Percentiles rank a stretch among this genome's conserved stretches.
phyloP scores from a whole-genome alignment of 2,329 filamentous ascomycete genomes.

The Aphanocladium album region DNA sequence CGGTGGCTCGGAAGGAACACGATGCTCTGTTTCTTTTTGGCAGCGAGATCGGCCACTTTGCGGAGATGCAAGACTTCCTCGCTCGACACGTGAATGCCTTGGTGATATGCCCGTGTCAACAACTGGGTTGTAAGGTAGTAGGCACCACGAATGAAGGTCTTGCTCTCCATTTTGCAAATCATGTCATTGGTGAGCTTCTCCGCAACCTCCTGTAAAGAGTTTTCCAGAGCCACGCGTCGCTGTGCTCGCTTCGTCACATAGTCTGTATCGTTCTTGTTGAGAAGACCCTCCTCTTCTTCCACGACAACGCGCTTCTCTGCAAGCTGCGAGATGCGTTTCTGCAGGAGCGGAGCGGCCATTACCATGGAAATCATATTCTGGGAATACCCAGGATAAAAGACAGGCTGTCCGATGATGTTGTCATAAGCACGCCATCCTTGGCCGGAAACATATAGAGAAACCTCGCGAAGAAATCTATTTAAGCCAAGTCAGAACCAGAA shows the following conservation, averaged over 20 bases:
- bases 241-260: slow-evolving; percentile 46
- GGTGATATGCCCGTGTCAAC: slow-evolving; percentile 87
- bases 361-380: slow-evolving; percentile 83
- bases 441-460: slow-evolving; percentile 87
- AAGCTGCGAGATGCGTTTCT: slow-evolving; percentile 67
- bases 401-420: slow-evolving; percentile 79
- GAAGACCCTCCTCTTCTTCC: slow-evolving; percentile 70
- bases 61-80: slow-evolving; percentile 83
- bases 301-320: slow-evolving; percentile 68
- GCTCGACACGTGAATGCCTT: slow-evolving; percentile 93
- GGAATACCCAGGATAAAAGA: slow-evolving; percentile 88
- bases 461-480: slow-evolving; percentile 80
- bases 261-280: slow-evolving; percentile 52
- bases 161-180: slow-evolving; percentile 99
- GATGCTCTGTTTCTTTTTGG: slow-evolving; percentile 86
- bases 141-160: slow-evolving; percentile 82
- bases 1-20: slow-evolving; percentile 93
- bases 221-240: slow-evolving; percentile 61
- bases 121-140: slow-evolving; percentile 89
- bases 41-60: slow-evolving; percentile 75
- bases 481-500: slow-evolving; percentile 16
- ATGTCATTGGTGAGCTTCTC: slow-evolving; percentile 87
- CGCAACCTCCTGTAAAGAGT: slow-evolving; percentile 71
- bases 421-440: slow-evolving; percentile 96
- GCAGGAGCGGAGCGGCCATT: slow-evolving; percentile 69